Base-by-base conservation (phyloP, 352 stramenopile species). In the Hyphochytrium catenoides region DNA sequence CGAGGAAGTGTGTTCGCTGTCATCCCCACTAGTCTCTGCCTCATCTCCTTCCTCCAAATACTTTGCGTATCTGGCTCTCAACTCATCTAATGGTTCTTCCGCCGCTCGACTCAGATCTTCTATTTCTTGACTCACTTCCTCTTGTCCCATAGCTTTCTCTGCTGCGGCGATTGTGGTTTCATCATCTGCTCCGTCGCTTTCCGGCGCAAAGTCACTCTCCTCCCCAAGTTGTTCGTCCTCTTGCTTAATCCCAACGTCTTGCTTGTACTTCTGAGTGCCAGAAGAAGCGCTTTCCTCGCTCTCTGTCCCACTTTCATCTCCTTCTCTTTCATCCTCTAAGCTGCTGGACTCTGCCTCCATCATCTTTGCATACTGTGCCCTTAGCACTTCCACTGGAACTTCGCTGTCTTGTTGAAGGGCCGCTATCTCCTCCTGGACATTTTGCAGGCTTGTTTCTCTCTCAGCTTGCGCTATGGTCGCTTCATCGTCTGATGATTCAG, bases 221-320 rank as follows among this genome's bases (percentile, higher is more conserved):
- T 36, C 21, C 28, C 9, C 27, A 43, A 28, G 12, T 56, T 69
- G 33, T 33, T 24, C 8, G n/a, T 46, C 30, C 72, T 55, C 8
- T 37, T 14, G 7, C 8, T 20, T 20, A 31, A 12, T 26, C 8
- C n/a, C 17, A 37, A 37, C 34, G n/a, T 16, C 16, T 8, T 8
- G 8, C 11, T 19, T 16, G 30, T 12, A 35, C n/a, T 7, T 16
- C 16, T 16, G 26, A 35, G 8, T 8, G n/a, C 26, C 16, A 19
- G 7, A 14, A 35, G n/a, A 14, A 19, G 8, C 30, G 30, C 7
- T 35, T 11, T 54, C 37, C 1, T 73, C 36, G 8, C 64, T 48
- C 17, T 51, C 47, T 1, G 38, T 41, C 2, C 52, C 41, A 21
- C 54, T 46, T 14, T 45, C 43, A n/a, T 22, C 41, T 29, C 44